Evolutionary conservation across 768 basidiomycete species (phyloP).

Genomic region (Phallus indusiatus): DNA sequence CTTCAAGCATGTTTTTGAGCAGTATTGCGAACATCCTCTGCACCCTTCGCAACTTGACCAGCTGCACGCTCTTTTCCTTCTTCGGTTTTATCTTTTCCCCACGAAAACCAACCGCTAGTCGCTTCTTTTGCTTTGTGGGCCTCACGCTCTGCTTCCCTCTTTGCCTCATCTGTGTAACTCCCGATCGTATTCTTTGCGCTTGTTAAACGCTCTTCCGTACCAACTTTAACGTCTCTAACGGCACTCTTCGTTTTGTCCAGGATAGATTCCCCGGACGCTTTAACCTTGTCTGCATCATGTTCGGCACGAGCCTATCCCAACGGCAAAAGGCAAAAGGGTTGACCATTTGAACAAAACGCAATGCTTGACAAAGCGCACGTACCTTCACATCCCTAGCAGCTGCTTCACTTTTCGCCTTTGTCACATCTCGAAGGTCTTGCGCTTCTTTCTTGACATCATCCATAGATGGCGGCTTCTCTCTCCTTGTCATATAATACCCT

Average conservation of each 20-base stretch:
- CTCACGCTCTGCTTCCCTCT: slow-evolving; percentile 4
- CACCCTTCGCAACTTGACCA: background rate
- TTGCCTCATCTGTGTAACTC: background rate
- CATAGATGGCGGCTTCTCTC: background rate
- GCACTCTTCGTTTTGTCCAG: slow-evolving; percentile 1
- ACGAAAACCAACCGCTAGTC: slow-evolving; percentile 4
- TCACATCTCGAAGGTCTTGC: background rate
- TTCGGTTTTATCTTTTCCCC: slow-evolving; percentile 4
- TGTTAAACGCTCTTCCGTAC: slow-evolving; percentile 4
- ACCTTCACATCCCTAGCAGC: slow-evolving; percentile 3
- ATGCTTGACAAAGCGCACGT: too few relatives aligned
- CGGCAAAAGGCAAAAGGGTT: background rate
- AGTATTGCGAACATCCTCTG: background rate
- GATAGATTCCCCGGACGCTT: background rate
- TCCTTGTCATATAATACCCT: slow-evolving; percentile 5
- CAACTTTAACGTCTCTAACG: background rate
- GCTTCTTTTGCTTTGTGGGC: slow-evolving; percentile 3
- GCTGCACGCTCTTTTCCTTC: slow-evolving; percentile 5
- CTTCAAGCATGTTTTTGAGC: slow-evolving; percentile 4
- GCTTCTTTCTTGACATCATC: background rate
- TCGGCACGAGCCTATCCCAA: background rate
- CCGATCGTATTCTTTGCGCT: background rate
- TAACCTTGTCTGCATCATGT: background rate
- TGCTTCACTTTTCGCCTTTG: background rate
- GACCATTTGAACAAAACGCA: too few relatives aligned